Percentiles rank a stretch among this genome's conserved stretches.
These are phyloP conservation scores for Clonostachys rhizophaga DNA, from an alignment of 2,329 filamentous ascomycete species.

Conservation along the genomic window DNA sequence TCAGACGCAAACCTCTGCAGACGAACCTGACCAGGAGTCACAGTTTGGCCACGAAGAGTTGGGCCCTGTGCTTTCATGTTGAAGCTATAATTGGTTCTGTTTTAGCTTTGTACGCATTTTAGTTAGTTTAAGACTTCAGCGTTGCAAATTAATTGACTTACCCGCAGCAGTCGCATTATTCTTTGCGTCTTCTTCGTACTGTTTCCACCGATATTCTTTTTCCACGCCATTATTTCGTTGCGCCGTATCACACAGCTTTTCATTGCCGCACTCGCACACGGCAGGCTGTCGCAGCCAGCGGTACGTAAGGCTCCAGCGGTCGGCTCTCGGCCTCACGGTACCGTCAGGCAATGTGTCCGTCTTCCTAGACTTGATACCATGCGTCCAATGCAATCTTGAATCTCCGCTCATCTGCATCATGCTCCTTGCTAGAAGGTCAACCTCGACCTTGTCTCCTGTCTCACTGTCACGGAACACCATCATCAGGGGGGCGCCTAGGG, in stretches of 20 bases:
- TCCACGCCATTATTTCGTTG: conserved; percentile 38
- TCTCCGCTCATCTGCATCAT: conserved; percentile 47
- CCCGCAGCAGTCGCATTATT: no score
- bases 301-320: conserved; percentile 52
- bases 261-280: conserved; percentile 44
- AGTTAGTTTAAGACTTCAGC: no score
- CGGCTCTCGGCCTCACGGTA: conserved; percentile 29
- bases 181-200: conserved; percentile 6
- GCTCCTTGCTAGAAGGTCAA: conserved; percentile 42
- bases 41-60: no score
- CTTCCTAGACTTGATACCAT: conserved; percentile 48
- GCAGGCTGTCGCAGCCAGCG: conserved; percentile 42
- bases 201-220: conserved; percentile 45
- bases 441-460: conserved; percentile 20
- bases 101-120: no score
- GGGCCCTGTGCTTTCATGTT: no score
- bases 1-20: no score
- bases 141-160: no score
- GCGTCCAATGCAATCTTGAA: conserved; percentile 48
- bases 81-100: no score
- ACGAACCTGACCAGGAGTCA: no score
- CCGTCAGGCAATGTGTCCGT: conserved; percentile 42
- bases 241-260: conserved; percentile 45
- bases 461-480: conserved; percentile 34
- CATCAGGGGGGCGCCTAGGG: conserved; percentile 32